A percentile compares a stretch with the other conserved stretches of the same genome.
Evolutionary conservation across 2,329 filamentous ascomycete genomes (phyloP).

Genomic region (Trichoderma gracile): DNA sequence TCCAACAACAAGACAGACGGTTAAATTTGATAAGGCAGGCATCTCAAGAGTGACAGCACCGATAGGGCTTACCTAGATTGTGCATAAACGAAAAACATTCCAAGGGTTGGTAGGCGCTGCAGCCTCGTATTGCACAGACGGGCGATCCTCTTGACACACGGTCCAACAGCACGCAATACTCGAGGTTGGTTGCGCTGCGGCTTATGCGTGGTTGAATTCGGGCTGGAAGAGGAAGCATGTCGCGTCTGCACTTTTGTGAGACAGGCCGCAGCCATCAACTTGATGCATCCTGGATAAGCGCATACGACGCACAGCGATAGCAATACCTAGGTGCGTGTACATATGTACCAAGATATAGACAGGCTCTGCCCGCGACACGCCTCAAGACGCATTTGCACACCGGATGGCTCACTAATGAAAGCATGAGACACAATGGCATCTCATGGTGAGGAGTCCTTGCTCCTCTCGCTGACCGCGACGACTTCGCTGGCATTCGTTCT

Average conservation of each 20-base stretch:
- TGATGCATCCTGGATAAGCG: too few relatives aligned
- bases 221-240: background rate
- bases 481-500: slow-evolving; percentile 12
- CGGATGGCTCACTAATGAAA: background rate
- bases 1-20: background rate
- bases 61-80: slow-evolving; percentile 11
- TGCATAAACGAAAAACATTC: slow-evolving; percentile 17
- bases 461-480: background rate
- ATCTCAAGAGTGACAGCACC: background rate
- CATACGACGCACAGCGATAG: too few relatives aligned
- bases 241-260: background rate
- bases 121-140: slow-evolving; percentile 1
- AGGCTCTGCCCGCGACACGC: background rate
- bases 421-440: background rate
- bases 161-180: slow-evolving; percentile 5
- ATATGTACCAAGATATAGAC: background rate
- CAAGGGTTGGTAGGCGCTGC: background rate
- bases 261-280: too few relatives aligned
- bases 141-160: background rate
- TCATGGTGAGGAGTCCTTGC: background rate
- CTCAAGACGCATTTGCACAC: background rate
- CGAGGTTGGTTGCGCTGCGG: background rate
- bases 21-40: too few relatives aligned
- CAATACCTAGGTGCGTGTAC: too few relatives aligned
- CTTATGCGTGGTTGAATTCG: background rate